Evolutionary conservation across 352 stramenopile genomes (phyloP).

Genomic region (Pythium angustatum): DNA sequence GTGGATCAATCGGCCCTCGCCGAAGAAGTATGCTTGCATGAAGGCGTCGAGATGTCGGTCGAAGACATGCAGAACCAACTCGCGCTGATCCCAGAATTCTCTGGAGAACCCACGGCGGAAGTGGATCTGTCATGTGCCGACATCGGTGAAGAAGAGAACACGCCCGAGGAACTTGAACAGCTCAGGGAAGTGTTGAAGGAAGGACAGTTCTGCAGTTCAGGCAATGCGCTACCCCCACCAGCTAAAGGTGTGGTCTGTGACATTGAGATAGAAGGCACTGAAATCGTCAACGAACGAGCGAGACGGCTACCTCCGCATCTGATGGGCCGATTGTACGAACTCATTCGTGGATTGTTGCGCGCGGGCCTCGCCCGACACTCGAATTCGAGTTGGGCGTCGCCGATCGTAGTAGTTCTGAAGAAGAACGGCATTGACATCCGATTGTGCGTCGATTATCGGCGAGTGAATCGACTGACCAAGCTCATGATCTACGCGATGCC

Average conservation of each 20-base stretch:
- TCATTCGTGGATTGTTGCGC: slow-evolving; percentile 26
- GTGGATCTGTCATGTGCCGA: too few relatives aligned
- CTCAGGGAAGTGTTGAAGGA: neutral
- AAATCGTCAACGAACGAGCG: slow-evolving; percentile 13
- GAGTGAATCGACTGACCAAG: slow-evolving; percentile 16
- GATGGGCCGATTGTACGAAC: slow-evolving; percentile 20
- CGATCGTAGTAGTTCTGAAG: slow-evolving; percentile 19
- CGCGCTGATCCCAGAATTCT: slow-evolving; percentile 29
- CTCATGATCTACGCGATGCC: slow-evolving; percentile 14
- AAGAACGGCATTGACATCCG: slow-evolving; percentile 23
- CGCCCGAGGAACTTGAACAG: neutral
- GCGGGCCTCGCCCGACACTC: slow-evolving; percentile 19
- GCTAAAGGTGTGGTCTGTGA: slow-evolving; percentile 26
- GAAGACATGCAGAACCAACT: slow-evolving; percentile 25
- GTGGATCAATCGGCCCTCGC: slow-evolving; percentile 16
- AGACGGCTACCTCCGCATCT: slow-evolving; percentile 21
- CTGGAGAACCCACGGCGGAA: neutral
- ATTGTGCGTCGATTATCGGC: slow-evolving; percentile 14
- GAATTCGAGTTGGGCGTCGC: slow-evolving; percentile 15
- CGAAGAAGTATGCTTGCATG: slow-evolving; percentile 17
- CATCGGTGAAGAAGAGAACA: slow-evolving; percentile 25
- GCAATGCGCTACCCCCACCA: slow-evolving; percentile 22
- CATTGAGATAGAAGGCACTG: slow-evolving; percentile 26
- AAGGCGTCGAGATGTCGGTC: slow-evolving; percentile 14
- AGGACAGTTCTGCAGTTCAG: slow-evolving; percentile 25